A percentile compares a stretch with the other conserved stretches of the same genome.
Conservation (phyloP, 2,329 filamentous ascomycete species). For the Fusarium secorum region DNA sequence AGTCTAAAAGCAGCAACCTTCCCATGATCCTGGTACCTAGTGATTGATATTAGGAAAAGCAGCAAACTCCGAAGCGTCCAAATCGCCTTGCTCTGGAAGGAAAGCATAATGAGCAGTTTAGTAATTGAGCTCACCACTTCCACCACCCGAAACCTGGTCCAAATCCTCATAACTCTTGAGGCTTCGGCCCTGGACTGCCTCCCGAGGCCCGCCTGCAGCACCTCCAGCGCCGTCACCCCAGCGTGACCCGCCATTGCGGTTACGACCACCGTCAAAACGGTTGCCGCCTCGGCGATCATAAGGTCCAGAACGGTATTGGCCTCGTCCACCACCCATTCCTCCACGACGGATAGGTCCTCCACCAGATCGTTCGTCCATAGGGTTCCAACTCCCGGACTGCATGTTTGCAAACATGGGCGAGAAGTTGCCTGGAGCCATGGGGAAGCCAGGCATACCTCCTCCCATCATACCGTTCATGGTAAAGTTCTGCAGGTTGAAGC, state of each 20-base stretch:
- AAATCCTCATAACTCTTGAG: constrained; percentile 98
- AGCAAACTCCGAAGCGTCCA: constrained; percentile 27
- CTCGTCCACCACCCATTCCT: constrained; percentile 59
- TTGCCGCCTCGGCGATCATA: constrained; percentile 74
- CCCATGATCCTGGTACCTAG: constrained; percentile 15
- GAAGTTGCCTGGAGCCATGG: constrained; percentile 57
- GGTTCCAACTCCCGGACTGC: constrained; percentile 60
- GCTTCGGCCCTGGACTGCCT: constrained; percentile 91
- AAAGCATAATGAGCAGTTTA: constrained; percentile 52
- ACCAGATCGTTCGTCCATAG: constrained; percentile 64
- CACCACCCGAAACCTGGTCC: constrained; percentile 80
- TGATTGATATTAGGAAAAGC: constrained; percentile 22
- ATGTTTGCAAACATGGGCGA: constrained; percentile 63
- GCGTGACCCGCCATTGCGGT: constrained; percentile 61
- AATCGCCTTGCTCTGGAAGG: neutral
- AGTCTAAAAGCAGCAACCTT: constrained; percentile 10
- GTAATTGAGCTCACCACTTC: constrained; percentile 89
- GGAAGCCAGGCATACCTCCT: constrained; percentile 65
- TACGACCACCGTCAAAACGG: constrained; percentile 58
- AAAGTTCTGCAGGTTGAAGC: constrained; percentile 85
- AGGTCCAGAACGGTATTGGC: constrained; percentile 72
- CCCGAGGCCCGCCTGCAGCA: constrained; percentile 81
- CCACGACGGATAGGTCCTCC: constrained; percentile 78
- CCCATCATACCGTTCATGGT: constrained; percentile 64
- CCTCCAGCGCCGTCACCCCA: constrained; percentile 81